Percentiles rank a stretch among this genome's conserved stretches.
These are phyloP conservation scores for Carex cristatella DNA, from an alignment of 176 grass and related monocot species.

Conservation along the genomic window DNA sequence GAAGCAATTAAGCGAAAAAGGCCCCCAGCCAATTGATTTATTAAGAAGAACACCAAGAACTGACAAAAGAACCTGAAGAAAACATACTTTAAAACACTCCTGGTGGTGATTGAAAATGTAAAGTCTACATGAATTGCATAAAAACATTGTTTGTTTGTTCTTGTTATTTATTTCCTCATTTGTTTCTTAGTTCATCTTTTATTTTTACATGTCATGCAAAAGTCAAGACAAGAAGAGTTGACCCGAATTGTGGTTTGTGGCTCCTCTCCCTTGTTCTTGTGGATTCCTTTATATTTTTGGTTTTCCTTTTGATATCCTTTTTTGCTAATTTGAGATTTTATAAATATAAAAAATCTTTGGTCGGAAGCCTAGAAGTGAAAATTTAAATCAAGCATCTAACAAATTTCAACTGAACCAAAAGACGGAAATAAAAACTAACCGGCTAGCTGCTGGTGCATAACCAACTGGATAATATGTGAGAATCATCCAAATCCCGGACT, in stretches of 20 bases:
- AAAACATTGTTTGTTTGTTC: not conserved
- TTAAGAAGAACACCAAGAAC: constrained; percentile 48
- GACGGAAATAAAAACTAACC: constrained; percentile 15
- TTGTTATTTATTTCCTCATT: not conserved
- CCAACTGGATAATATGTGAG: constrained; percentile 55
- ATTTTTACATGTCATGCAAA: not conserved
- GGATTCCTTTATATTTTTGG: not conserved
- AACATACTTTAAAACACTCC: not conserved
- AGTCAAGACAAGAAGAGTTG: not conserved
- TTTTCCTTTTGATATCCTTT: not conserved
- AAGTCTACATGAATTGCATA: not conserved
- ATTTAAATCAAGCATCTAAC: not conserved
- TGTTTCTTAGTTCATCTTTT: not conserved
- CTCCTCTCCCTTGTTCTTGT: not conserved
- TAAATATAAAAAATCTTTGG: not conserved
- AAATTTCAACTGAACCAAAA: not conserved
- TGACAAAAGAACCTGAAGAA: constrained; percentile 74
- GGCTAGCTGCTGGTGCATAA: constrained; percentile 29
- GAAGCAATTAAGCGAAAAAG: constrained; percentile 81
- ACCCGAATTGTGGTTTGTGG: not conserved
- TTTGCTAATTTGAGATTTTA: not conserved
- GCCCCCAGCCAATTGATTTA: constrained; percentile 68
- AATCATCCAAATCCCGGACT: constrained; percentile 33
- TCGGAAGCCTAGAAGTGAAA: not conserved
- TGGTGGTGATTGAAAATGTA: not conserved